Conservation (phyloP, 1,284 basidiomycete species). For the Ustilago crameri region DNA sequence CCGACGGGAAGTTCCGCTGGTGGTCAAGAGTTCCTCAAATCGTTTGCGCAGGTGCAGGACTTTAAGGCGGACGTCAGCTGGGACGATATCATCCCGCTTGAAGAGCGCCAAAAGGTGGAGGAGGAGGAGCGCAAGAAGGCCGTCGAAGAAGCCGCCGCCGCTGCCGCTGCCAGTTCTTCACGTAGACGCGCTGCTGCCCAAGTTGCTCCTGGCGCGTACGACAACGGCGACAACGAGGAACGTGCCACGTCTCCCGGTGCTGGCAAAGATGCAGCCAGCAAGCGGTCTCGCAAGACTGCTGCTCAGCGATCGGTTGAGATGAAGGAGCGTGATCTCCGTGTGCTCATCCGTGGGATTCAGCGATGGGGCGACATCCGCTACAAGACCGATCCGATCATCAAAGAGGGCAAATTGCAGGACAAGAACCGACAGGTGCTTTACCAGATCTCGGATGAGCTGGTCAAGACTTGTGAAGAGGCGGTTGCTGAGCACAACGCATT, state of each 20-base stretch:
- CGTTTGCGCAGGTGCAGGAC: slow-evolving; percentile 95
- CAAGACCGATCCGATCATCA: slow-evolving; percentile 91
- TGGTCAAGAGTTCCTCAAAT: slow-evolving; percentile 93
- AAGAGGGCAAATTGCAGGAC: slow-evolving; percentile 89
- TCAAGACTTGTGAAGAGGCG: slow-evolving; percentile 84
- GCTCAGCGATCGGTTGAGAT: slow-evolving; percentile 94
- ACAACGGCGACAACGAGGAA: slow-evolving; percentile 68
- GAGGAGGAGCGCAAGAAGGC: slow-evolving; percentile 67
- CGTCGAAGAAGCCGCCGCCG: slow-evolving; percentile 75
- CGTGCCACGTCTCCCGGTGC: slow-evolving; percentile 54
- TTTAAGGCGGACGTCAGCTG: slow-evolving; percentile 93
- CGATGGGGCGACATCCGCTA: slow-evolving; percentile 97
- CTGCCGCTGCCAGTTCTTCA: slow-evolving; percentile 72
- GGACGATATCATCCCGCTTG: slow-evolving; percentile 98
- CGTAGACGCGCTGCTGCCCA: slow-evolving; percentile 75
- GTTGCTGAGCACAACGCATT: slow-evolving; percentile 82
- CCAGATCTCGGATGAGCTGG: slow-evolving; percentile 91
- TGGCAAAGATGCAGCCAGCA: slow-evolving; percentile 69
- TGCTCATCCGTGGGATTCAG: slow-evolving; percentile 92
- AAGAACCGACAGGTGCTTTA: slow-evolving; percentile 94
- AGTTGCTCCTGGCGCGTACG: slow-evolving; percentile 78
- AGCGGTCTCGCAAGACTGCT: slow-evolving; percentile 74
- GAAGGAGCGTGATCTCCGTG: slow-evolving; percentile 95
- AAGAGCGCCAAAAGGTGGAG: slow-evolving; percentile 87
- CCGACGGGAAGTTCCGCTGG: slow-evolving; percentile 82